phyloP scores from a whole-genome alignment of 495 filamentous ascomycete genomes.

The Sabuloglossum arenarium region DNA sequence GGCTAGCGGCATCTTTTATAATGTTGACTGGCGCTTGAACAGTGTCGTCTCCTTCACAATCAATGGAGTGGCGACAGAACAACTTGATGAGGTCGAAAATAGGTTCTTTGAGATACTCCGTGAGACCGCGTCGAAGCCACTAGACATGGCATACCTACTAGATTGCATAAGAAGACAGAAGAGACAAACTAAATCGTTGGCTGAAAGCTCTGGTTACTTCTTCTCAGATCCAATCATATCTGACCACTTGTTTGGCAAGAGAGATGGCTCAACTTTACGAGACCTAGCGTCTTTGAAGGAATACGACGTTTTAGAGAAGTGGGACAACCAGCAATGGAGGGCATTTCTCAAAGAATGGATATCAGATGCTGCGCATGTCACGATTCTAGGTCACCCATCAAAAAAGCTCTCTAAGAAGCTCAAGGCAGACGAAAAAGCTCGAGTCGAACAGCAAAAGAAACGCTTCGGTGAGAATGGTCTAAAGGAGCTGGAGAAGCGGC shows the following conservation, averaged over 20 bases:
- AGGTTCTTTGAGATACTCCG: constrained; percentile 67
- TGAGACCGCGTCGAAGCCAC: constrained; percentile 51
- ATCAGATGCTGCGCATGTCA: constrained; percentile 64
- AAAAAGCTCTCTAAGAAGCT: constrained; percentile 47
- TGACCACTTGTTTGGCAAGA: constrained; percentile 76
- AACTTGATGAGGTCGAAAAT: constrained; percentile 62
- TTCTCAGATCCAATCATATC: constrained; percentile 67
- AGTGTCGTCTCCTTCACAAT: constrained; percentile 65
- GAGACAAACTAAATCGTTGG: constrained; percentile 56
- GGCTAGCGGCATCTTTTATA: constrained; percentile 60
- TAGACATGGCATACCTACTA: constrained; percentile 75
- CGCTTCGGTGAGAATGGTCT: constrained; percentile 44
- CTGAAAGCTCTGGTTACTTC: constrained; percentile 51
- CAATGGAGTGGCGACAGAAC: constrained; percentile 68
- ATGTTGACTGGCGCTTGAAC: constrained; percentile 55
- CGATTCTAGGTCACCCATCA: constrained; percentile 46
- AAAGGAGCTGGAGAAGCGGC: constrained; percentile 45
- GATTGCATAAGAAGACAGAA: constrained; percentile 66
- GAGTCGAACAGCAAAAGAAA: constrained; percentile 38
- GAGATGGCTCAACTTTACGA: constrained; percentile 57
- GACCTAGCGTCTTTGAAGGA: constrained; percentile 45
- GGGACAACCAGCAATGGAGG: constrained; percentile 71
- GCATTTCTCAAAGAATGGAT: constrained; percentile 67
- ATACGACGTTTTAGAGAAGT: constrained; percentile 56
- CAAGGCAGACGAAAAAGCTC: constrained; percentile 42